phyloP scores from a whole-genome alignment of 2,329 filamentous ascomycete genomes.

The Penicillium fuscoglaucum region DNA sequence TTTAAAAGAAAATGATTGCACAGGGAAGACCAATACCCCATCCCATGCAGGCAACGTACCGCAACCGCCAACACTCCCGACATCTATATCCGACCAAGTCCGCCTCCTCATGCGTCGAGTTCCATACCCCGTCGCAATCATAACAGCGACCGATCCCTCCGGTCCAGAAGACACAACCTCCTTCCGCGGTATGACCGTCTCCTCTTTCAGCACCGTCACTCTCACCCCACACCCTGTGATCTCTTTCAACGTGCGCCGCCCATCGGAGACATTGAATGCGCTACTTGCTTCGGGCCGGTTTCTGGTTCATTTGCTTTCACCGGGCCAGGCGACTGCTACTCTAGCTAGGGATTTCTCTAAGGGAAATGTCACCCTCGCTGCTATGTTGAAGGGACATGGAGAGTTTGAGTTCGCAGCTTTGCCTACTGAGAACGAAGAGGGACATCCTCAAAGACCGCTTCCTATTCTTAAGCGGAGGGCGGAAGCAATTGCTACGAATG shows the following conservation, averaged over 20 bases:
- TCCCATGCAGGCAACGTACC: neutral
- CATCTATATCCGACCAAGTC: constrained; percentile 38
- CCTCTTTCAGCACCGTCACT: constrained; percentile 61
- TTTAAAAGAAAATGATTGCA: neutral
- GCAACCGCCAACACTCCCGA: neutral
- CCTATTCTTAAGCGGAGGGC: constrained; percentile 30
- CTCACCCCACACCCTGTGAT: constrained; percentile 57
- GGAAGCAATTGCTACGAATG: neutral
- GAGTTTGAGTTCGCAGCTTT: constrained; percentile 32
- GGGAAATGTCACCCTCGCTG: constrained; percentile 39
- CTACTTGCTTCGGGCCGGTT: constrained; percentile 50
- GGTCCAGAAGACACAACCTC: constrained; percentile 25
- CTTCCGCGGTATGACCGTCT: constrained; percentile 58
- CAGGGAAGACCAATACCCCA: neutral
- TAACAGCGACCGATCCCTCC: constrained; percentile 49
- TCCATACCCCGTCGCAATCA: constrained; percentile 58
- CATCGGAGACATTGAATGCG: constrained; percentile 57
- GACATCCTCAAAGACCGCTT: constrained; percentile 19
- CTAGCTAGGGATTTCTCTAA: constrained; percentile 44
- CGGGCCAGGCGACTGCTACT: constrained; percentile 32
- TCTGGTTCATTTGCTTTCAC: constrained; percentile 53
- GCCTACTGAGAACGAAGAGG: neutral
- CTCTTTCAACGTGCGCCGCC: constrained; percentile 61
- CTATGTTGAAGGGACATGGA: constrained; percentile 28
- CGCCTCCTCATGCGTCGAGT: constrained; percentile 55